phyloP scores from a whole-genome alignment of 768 basidiomycete species.

The Rhodotorula babjevae region DNA sequence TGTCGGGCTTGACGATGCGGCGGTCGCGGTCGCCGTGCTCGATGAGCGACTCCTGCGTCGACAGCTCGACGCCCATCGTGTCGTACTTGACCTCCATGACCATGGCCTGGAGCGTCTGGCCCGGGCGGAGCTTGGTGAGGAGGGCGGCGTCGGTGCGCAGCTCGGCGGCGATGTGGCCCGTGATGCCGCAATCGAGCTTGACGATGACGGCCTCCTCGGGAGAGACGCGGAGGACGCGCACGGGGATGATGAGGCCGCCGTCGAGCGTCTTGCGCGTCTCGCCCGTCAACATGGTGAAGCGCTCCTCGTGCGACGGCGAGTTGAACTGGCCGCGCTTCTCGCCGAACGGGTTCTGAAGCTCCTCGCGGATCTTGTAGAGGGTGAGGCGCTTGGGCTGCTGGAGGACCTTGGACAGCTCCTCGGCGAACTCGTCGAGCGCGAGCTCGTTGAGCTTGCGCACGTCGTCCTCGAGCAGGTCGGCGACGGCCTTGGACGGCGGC shows the following conservation, averaged over 20 bases:
- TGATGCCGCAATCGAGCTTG: slow-evolving; percentile 87
- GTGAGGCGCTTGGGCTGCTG: slow-evolving; percentile 82
- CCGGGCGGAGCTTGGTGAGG: slow-evolving; percentile 51
- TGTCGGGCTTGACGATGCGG: slow-evolving; percentile 29
- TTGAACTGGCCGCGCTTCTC: slow-evolving; percentile 68
- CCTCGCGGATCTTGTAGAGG: slow-evolving; percentile 78
- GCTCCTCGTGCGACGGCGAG: slow-evolving; percentile 66
- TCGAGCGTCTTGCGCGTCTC: slow-evolving; percentile 76
- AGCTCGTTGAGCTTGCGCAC: slow-evolving; percentile 82
- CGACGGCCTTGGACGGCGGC: slow-evolving; percentile 84
- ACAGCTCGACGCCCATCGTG: slow-evolving; percentile 67
- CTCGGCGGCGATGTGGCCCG: slow-evolving; percentile 64
- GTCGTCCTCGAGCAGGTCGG: slow-evolving; percentile 73
- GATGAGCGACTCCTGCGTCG: slow-evolving; percentile 47
- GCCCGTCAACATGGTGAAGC: slow-evolving; percentile 90
- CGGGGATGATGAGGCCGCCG: slow-evolving; percentile 68
- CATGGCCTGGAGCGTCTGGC: slow-evolving; percentile 73
- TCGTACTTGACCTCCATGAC: slow-evolving; percentile 66
- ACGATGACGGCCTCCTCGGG: slow-evolving; percentile 49
- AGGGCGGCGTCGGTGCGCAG: slow-evolving; percentile 51
- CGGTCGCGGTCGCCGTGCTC: slow-evolving; percentile 48
- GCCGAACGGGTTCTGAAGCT: slow-evolving; percentile 71
- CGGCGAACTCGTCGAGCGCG: slow-evolving; percentile 92
- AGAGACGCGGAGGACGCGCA: slow-evolving; percentile 49
- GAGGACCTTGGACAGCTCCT: slow-evolving; percentile 78